phyloP scores from a whole-genome alignment of 331 rosid genomes.

The Quercus tomentella region DNA sequence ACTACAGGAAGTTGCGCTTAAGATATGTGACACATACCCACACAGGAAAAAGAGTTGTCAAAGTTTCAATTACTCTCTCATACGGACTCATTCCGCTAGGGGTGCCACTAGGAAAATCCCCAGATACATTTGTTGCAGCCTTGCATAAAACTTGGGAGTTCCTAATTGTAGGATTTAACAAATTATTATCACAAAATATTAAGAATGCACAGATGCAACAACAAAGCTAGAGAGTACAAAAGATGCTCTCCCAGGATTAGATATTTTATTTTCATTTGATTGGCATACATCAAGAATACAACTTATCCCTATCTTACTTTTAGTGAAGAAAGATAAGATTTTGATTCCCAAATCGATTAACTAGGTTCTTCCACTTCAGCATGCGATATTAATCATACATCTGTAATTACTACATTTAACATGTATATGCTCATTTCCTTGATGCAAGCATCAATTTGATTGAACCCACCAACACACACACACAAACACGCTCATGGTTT shows the following conservation, averaged over 20 bases:
- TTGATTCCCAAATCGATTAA: neutral
- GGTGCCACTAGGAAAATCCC: conserved; percentile 51
- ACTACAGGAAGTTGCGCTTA: neutral
- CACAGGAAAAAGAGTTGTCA: conserved; percentile 88
- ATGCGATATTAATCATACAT: neutral
- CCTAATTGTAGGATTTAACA: conserved; percentile 33
- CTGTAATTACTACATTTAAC: neutral
- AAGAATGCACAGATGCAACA: neutral
- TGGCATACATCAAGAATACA: neutral
- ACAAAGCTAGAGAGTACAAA: neutral
- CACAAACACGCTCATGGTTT: neutral
- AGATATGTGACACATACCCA: conserved; percentile 56
- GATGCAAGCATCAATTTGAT: neutral
- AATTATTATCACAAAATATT: neutral
- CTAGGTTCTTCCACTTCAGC: neutral
- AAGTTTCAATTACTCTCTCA: conserved; percentile 68
- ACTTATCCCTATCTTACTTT: neutral
- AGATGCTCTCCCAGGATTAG: neutral
- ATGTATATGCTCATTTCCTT: neutral
- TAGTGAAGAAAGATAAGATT: neutral
- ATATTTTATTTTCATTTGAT: neutral
- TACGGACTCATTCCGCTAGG: conserved; percentile 44
- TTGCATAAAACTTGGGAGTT: conserved; percentile 52
- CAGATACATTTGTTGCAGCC: conserved; percentile 53
- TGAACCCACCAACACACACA: neutral